Evolutionary conservation across 148 eudicot genomes (phyloP).

Genomic region (Fagopyrum homotropicum): DNA sequence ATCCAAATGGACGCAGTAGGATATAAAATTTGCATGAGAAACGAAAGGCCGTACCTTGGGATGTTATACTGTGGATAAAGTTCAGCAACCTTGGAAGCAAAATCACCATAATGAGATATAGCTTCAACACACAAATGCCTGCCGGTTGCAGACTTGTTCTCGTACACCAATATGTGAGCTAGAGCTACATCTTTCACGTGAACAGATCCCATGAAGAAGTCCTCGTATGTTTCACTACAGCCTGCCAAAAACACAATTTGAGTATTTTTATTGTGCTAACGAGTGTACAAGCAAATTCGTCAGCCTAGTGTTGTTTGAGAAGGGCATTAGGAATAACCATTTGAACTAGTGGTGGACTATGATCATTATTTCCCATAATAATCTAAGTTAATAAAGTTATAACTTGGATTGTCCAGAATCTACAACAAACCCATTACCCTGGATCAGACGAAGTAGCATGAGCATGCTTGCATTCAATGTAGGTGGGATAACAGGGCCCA

Average conservation of each 20-base stretch:
- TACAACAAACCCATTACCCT: constrained; percentile 34
- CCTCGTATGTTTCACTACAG: constrained; percentile 57
- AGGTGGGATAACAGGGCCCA: constrained; percentile 85
- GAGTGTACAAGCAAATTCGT: not conserved
- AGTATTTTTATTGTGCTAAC: not conserved
- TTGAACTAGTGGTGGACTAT: not conserved
- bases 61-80: constrained; percentile 77
- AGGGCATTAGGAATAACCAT: not conserved
- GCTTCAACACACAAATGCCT: constrained; percentile 94
- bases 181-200: constrained; percentile 96
- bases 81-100: constrained; percentile 80
- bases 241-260: constrained; percentile 27
- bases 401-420: not conserved
- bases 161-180: constrained; percentile 88
- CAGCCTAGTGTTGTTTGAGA: not conserved
- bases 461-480: constrained; percentile 77
- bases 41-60: constrained; percentile 45
- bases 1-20: constrained; percentile 3
- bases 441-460: constrained; percentile 66
- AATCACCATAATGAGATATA: constrained; percentile 74
- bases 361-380: not conserved
- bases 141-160: constrained; percentile 71
- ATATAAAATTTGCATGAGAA: not conserved
- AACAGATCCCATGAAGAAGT: constrained; percentile 76
- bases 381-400: not conserved